Evolutionary conservation across 495 filamentous ascomycete species (phyloP), one percentile per base, ranked within the genome.

Genomic region (Annulohypoxylon moriforme): DNA sequence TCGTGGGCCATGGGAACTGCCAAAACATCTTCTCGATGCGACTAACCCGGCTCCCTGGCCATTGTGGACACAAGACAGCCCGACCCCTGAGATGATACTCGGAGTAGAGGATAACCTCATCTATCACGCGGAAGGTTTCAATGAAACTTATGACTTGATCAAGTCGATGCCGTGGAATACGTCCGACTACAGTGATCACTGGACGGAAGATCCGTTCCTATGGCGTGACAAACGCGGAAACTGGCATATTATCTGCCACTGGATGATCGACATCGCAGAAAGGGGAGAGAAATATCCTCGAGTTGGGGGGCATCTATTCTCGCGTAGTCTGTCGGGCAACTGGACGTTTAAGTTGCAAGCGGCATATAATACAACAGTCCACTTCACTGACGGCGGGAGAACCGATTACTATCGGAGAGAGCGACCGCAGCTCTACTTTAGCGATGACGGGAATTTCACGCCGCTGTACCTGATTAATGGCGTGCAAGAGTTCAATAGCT

Each of bases 401-500:
- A 72, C 67, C 10, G 66, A 73, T 16, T 80, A 77, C 40, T 77
- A 78, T 24, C 64, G 79, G n/a, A 60, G 81, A 18, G 80, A 81
- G 64, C 64, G 82, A 27, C 81, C 81, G 8, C 76, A 81, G 73
- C 49, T 82, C 7, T 80, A 77, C 53, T 83, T 82, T 46, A 82
- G 79, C 59, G 78, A 78, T 4, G 81, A 84, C 67, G 81, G 78
- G 6, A 25, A 69, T 5, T 76, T 83, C 74, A 79, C 73, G 20
- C 79, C 80, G 9, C 60, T 84, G 36, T 81, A 79, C 60, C 47
- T 81, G 55, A 68, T 74, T 2, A 82, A 69, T 22, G 80, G 81
- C 3, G 77, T 83, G 16, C 80, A 83, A 57, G 81, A 83, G 72
- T 79, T 83, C 50, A 76, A 82, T 69, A 81, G 77, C 64, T 76